Conservation (phyloP, 176 grass and related monocot genomes). For the Alopecurus myosuroides region DNA sequence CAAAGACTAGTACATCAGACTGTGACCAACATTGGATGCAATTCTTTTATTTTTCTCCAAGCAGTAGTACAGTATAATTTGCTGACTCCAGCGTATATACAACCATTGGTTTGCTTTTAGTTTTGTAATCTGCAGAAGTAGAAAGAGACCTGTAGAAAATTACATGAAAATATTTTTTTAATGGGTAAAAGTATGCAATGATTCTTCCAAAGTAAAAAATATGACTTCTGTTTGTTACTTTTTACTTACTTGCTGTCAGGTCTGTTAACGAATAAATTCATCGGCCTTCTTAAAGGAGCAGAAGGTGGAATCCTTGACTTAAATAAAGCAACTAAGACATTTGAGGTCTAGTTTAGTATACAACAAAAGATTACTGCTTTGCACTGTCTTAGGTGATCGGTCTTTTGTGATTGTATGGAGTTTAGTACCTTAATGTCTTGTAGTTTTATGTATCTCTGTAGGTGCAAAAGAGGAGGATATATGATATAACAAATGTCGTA, state of each 20-base stretch:
- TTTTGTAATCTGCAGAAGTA: no score
- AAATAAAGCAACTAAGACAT: slow-evolving; percentile 59
- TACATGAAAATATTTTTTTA: no score
- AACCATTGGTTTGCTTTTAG: no score
- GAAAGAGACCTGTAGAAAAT: no score
- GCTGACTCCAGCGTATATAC: no score
- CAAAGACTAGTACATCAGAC: no score
- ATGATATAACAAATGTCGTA: slow-evolving; percentile 98
- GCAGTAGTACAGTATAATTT: no score
- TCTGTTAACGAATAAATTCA: slow-evolving; percentile 93
- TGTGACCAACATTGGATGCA: no score
- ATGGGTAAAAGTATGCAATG: slow-evolving; percentile 40
- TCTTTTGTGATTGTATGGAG: slow-evolving; percentile 2
- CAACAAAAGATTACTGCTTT: neutral
- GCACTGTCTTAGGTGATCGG: neutral
- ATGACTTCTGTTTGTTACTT: neutral
- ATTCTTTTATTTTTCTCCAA: no score
- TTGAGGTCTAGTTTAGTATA: slow-evolving; percentile 56
- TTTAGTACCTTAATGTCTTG: neutral
- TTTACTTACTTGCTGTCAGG: slow-evolving; percentile 40
- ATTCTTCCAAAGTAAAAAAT: neutral
- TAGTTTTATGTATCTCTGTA: no score
- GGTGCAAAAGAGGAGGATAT: slow-evolving; percentile 96
- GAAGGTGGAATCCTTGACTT: slow-evolving; percentile 85
- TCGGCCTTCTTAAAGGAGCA: slow-evolving; percentile 62